Percentiles rank a stretch among this genome's conserved stretches.
phyloP scores from a whole-genome alignment of 2,329 filamentous ascomycete species.

The Chrysoporthe austroafricana region DNA sequence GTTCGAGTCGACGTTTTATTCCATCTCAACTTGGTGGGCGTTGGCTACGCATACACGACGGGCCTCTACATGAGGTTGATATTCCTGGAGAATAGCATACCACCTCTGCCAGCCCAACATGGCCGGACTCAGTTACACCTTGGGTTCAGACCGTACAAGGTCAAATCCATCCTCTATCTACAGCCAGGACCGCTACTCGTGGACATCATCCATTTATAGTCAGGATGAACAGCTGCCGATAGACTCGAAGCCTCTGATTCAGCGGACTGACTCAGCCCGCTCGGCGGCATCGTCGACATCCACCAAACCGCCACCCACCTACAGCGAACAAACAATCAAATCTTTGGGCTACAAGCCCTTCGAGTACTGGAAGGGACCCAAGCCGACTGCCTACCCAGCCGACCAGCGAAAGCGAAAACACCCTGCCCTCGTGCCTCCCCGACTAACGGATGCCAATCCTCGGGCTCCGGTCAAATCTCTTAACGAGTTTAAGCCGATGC shows the following conservation, averaged over 20 bases:
- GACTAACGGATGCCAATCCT: background rate
- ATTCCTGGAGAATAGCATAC: background rate
- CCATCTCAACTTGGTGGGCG: background rate
- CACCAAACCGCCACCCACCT: slow-evolving; percentile 15
- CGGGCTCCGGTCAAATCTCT: background rate
- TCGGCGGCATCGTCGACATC: background rate
- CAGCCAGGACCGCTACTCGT: slow-evolving; percentile 7
- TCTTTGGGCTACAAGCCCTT: slow-evolving; percentile 34
- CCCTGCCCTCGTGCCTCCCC: slow-evolving; percentile 6
- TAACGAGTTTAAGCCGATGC: slow-evolving; percentile 17
- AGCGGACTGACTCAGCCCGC: slow-evolving; percentile 1
- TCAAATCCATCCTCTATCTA: background rate
- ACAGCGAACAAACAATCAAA: slow-evolving; percentile 21
- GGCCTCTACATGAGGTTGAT: background rate
- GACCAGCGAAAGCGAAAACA: slow-evolving; percentile 23
- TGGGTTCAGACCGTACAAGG: background rate
- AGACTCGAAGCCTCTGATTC: background rate
- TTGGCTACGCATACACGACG: background rate
- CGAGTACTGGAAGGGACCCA: slow-evolving; percentile 35
- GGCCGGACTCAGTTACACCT: background rate
- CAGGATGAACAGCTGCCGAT: slow-evolving; percentile 9
- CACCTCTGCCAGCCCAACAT: background rate
- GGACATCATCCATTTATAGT: background rate
- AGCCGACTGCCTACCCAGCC: slow-evolving; percentile 23
- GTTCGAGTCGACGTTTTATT: background rate